Base-by-base conservation (phyloP, 2,329 filamentous ascomycete genomes). In the Calonectria hawksworthii region DNA sequence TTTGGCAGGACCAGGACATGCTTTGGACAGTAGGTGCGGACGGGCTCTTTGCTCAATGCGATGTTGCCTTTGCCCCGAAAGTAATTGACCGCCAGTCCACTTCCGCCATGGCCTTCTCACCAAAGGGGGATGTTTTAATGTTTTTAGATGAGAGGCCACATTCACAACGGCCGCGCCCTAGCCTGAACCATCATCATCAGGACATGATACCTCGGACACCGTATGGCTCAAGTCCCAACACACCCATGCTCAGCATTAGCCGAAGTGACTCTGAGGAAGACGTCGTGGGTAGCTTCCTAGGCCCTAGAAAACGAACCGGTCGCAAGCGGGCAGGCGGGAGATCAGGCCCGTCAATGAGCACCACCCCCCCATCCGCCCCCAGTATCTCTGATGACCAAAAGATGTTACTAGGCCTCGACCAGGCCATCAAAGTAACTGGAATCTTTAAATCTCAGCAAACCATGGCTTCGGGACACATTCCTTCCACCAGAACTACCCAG, bases 211-310 rank as follows among this genome's bases (percentile, higher is more conserved):
- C 86, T 3, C 83, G 86, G 18, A 83, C 86, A 1, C 86, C 87
- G 0, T 90, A 88, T 65, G 86, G 87, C 72, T 88, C 90, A 0
- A 90, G 87, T 67, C 87, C 89, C 1, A 87, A 85, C 21, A 86
- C 86, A 0, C 88, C 88, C 7, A 86, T 89, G 79, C 84, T 92
- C 28, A 91, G 89, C 77, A 87, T 90, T 68, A 92, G 90, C 78
- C 88, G 89, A 59, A 93, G 91, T 77, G 92, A 93, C 77, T 93
- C 92, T 0, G 92, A 93, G 79, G 92, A 93, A 76, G 92, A 93
- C 67, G 90, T 90, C 0, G 86, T 92, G 8, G 90, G 89, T 4
- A 92, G 87, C 74, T 93, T 93, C 79, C 83, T 93, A 3, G 89
- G 89, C 0, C 85, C 89, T 10, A 86, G 84, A 72, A 85, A 84